phyloP scores from a whole-genome alignment of 163 green algal species.

The Scenedesmus sp. region DNA sequence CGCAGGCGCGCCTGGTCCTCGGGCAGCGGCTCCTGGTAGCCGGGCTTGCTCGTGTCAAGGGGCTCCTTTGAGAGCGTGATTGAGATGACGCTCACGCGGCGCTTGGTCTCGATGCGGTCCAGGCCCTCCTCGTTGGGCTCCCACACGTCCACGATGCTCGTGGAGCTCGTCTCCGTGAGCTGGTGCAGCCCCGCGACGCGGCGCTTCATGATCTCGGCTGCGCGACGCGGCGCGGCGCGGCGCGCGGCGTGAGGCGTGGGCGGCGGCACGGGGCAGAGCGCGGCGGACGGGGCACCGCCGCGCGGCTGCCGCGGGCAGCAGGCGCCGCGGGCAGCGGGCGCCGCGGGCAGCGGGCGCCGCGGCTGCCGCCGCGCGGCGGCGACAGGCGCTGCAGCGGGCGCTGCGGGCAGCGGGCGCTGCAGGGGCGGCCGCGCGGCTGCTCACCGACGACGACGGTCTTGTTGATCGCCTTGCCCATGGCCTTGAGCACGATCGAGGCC shows the following conservation, averaged over 20 bases:
- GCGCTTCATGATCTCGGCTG: slow-evolving; percentile 90
- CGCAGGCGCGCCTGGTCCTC: slow-evolving; percentile 65
- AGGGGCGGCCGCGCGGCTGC: neutral
- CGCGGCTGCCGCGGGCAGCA: no score
- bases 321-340: no score
- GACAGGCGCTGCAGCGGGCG: no score
- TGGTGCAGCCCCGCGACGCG: slow-evolving; percentile 83
- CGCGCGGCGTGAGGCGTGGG: no score
- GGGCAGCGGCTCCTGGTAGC: slow-evolving; percentile 84
- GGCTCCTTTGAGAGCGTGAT: slow-evolving; percentile 69
- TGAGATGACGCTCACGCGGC: slow-evolving; percentile 70
- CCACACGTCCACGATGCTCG: slow-evolving; percentile 84
- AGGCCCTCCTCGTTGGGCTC: slow-evolving; percentile 86
- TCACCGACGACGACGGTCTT: slow-evolving; percentile 87
- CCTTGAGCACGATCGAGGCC: slow-evolving; percentile 76
- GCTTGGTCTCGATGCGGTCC: slow-evolving; percentile 35
- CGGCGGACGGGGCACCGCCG: no score
- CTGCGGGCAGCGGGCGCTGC: neutral
- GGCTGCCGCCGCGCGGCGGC: no score
- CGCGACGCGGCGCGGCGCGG: neutral
- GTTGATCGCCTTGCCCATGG: slow-evolving; percentile 92
- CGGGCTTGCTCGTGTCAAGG: slow-evolving; percentile 67
- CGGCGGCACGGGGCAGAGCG: no score
- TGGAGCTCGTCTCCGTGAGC: slow-evolving; percentile 69
- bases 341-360: no score